Percentiles rank a stretch among this genome's conserved stretches.
phyloP scores from a whole-genome alignment of 148 eudicot species.

The Vaccinium vitisidaea region DNA sequence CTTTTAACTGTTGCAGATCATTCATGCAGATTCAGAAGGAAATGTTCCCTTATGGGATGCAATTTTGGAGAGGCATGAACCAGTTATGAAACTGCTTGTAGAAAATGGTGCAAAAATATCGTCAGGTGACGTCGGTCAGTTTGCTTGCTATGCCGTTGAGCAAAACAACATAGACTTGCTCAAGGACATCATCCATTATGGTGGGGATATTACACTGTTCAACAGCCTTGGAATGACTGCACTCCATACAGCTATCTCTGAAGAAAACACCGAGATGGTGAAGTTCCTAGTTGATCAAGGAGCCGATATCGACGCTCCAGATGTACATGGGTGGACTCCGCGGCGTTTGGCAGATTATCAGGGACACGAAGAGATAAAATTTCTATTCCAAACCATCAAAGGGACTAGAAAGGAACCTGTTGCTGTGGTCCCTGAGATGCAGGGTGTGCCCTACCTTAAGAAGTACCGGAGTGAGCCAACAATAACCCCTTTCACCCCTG shows the following conservation, averaged over 20 bases:
- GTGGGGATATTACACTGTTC: slow-evolving; percentile 52
- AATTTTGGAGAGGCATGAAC: slow-evolving; percentile 42
- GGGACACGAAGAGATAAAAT: slow-evolving; percentile 60
- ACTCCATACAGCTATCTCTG: slow-evolving; percentile 58
- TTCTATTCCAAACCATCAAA: slow-evolving; percentile 35
- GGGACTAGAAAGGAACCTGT: slow-evolving; percentile 15
- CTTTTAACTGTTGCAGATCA: not conserved
- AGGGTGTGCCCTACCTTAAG: slow-evolving; percentile 32
- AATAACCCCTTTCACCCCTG: not conserved
- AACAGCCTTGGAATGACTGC: slow-evolving; percentile 51
- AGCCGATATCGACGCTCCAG: slow-evolving; percentile 53
- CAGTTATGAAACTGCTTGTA: slow-evolving; percentile 41
- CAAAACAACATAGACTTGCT: slow-evolving; percentile 53
- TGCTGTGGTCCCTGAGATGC: slow-evolving; percentile 15
- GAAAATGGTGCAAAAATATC: slow-evolving; percentile 58
- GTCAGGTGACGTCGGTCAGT: slow-evolving; percentile 51
- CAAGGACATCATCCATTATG: slow-evolving; percentile 43
- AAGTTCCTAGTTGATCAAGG: slow-evolving; percentile 59
- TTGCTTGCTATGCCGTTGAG: slow-evolving; percentile 54
- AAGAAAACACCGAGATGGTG: slow-evolving; percentile 48
- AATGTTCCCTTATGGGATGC: slow-evolving; percentile 91
- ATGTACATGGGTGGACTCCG: slow-evolving; percentile 65
- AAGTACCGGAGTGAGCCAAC: slow-evolving; percentile 52
- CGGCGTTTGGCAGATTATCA: slow-evolving; percentile 59
- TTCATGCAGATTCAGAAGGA: slow-evolving; percentile 67